phyloP scores from a whole-genome alignment of 2,329 filamentous ascomycete species.

The Penicillium sp. region DNA sequence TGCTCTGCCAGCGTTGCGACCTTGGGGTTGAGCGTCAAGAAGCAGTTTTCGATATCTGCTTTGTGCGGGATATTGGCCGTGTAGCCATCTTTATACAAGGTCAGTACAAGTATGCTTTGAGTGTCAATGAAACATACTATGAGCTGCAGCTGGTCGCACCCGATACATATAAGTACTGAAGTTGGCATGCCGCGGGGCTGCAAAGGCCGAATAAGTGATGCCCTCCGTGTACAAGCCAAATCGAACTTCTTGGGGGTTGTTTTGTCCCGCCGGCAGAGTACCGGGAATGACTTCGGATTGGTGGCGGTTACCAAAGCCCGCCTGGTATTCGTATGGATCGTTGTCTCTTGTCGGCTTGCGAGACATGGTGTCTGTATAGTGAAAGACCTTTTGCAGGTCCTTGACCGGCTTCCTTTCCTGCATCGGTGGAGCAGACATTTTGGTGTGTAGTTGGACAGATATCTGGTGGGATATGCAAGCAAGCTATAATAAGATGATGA shows the following conservation, averaged over 20 bases:
- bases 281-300: slow-evolving; percentile 34
- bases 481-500: neutral
- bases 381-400: slow-evolving; percentile 29
- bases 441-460: neutral
- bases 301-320: slow-evolving; percentile 30
- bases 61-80: slow-evolving; percentile 42
- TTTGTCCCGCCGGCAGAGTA: slow-evolving; percentile 29
- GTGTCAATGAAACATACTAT: slow-evolving; percentile 16
- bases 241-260: slow-evolving; percentile 31
- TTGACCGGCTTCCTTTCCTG: slow-evolving; percentile 21
- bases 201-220: slow-evolving; percentile 28
- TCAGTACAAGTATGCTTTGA: neutral
- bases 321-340: slow-evolving; percentile 29
- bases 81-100: slow-evolving; percentile 23
- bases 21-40: slow-evolving; percentile 44
- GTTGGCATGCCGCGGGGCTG: slow-evolving; percentile 24
- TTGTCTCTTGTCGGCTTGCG: slow-evolving; percentile 29
- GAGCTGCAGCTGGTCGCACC: slow-evolving; percentile 25
- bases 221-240: slow-evolving; percentile 33
- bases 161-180: slow-evolving; percentile 30
- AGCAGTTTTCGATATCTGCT: slow-evolving; percentile 26
- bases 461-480: neutral
- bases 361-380: slow-evolving; percentile 29
- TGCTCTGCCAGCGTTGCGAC: slow-evolving; percentile 52
- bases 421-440: slow-evolving; percentile 27